Conservation (phyloP, 805 yeast species). For the Isabelozyma pseudorhagii region DNA sequence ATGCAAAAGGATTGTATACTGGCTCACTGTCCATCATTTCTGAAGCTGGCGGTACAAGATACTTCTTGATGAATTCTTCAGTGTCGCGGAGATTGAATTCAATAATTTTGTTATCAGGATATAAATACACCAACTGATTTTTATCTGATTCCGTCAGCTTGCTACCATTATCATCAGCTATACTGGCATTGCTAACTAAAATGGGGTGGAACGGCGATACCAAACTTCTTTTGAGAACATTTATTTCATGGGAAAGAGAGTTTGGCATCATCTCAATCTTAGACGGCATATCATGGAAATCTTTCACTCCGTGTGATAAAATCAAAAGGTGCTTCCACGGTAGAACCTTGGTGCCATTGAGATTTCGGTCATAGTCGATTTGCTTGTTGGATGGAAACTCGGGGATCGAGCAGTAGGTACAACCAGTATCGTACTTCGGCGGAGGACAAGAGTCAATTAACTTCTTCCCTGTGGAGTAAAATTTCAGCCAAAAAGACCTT, state of each 20-base stretch:
- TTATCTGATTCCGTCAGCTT: not conserved
- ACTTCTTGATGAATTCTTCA: constrained; percentile 37
- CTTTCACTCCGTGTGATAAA: constrained; percentile 40
- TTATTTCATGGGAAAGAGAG: constrained; percentile 40
- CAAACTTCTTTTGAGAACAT: constrained; percentile 24
- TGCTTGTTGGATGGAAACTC: constrained; percentile 41
- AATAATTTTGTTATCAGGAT: constrained; percentile 52
- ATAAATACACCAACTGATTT: constrained; percentile 39
- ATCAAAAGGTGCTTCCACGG: constrained; percentile 58
- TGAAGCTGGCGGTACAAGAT: constrained; percentile 33
- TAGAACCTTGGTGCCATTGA: constrained; percentile 47
- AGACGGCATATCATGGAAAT: constrained; percentile 43
- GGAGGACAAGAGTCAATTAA: constrained; percentile 38
- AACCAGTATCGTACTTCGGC: constrained; percentile 56
- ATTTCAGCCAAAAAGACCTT: too few relatives aligned
- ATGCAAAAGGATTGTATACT: constrained; percentile 24
- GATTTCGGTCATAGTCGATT: constrained; percentile 34
- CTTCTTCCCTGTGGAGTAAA: too few relatives aligned
- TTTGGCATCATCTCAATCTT: constrained; percentile 49
- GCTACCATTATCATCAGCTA: not conserved
- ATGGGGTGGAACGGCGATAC: constrained; percentile 49
- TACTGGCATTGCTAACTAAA: constrained; percentile 41
- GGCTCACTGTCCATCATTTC: constrained; percentile 4
- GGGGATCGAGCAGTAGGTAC: constrained; percentile 49
- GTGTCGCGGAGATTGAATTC: constrained; percentile 29